Base-by-base conservation (phyloP, 1,139 yeast species). In the Yamadazyma membranifaciens region DNA sequence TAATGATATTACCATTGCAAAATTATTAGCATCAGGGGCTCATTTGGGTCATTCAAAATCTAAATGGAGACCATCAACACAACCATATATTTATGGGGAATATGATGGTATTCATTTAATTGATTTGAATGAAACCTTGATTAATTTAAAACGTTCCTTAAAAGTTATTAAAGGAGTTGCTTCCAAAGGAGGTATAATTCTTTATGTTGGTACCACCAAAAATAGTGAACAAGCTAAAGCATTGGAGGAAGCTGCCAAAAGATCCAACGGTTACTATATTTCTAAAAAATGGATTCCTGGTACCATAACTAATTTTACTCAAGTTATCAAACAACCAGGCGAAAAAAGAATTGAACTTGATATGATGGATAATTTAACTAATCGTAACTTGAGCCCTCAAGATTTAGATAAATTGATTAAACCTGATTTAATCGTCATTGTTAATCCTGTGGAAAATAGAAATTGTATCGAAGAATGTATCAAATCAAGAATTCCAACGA, bases 271-370 rank as follows among this genome's bases (percentile, higher is more conserved):
- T 10, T 88, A 81, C 64, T 88, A 85, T 56, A 92, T 92, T 25
- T 77, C 87, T 31, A 77, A 80, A 40, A 80, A 92, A 59, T 92
- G 98, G 98, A 80, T 87, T 43, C 96, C 98, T 2, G 98, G 98
- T 50, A 86, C 95, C 20, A 74, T 92, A 51, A 89, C 98, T 37
- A 92, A 92, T 65, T 81, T 88, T 42, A 71, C 82, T 30, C 87
- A 83, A 59, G 84, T 87, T 31, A 80, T 92, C 11, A 74, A 73
- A 44, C 82, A 87, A 41, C 82, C 80, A 55, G 78, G 82, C 67
- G 77, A 70, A 16, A 87, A 81, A 53, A 59, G 63, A 36, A 54
- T 72, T 4, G 73, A 69, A 50, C 54, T 71, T 26, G 70, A 71
- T 49, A 65, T 71, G 66, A 49, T 50, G 38, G 65, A 71, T 44